Evolutionary conservation across 2,329 filamentous ascomycete genomes (phyloP), one percentile per base, ranked within the genome.

Genomic region (Ascochyta clinopodiicola): DNA sequence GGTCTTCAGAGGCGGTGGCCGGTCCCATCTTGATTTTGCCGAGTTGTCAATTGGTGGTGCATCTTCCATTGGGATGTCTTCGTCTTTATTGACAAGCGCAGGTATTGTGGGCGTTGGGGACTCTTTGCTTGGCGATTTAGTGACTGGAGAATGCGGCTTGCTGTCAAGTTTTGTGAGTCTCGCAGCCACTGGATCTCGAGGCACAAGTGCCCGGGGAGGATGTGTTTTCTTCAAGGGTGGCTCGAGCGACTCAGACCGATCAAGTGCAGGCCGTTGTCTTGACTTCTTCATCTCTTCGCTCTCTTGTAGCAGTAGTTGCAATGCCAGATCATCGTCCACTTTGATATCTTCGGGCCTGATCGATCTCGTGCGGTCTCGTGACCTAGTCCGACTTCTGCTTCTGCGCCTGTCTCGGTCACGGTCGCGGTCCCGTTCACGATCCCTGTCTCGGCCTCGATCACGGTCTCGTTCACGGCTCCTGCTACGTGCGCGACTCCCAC

Each of bases 161-260:
- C 62, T 63, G 6, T 73, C 71, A 2, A 69, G 60, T 36, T 66
- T 74, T 10, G 66, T 62, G n/a, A 72, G 59, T 29, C 70, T 67
- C 25, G 64, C 53, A 27, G 68, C 51, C 22, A 59, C 59, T 8
- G 74, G 73, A 34, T 75, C 72, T 43, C 73, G 66, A 6, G 73
- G 71, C 1, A 73, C 70, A 43, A 75, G 64, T 4, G 72, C 69
- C 36, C 73, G 74, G 13, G 72, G 71, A 8, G 72, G 67, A 1
- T 72, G 71, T 13, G 70, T 67, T 62, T 75, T 77, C 12, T 71
- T 71, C 54, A 68, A 60, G 17, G 75, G 75, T 34, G 74, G 73
- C 47, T 77, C 74, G 6, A 77, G 65, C 6, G 74, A 77, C 52
- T 71, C 74, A 1, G 75, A 76, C 24, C 73, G 67, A 44, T 74